Conservation (phyloP, 1,284 basidiomycete species). For the Trichosporon sp. region DNA sequence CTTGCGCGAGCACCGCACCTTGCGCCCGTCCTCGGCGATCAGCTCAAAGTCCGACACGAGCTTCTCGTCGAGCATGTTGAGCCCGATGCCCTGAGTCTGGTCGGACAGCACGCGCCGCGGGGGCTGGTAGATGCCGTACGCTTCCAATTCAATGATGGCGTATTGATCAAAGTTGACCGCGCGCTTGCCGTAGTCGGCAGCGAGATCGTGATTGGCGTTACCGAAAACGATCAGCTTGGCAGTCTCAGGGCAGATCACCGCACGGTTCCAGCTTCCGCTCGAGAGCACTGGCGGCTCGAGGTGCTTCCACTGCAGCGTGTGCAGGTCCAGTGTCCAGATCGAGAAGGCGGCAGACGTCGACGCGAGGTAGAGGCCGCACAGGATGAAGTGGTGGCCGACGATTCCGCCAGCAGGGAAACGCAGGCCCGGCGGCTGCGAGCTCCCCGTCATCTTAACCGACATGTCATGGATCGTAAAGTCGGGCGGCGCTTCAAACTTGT, state of each 20-base stretch:
- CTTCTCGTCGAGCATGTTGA: slow-evolving; percentile 71
- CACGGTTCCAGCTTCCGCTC: slow-evolving; percentile 84
- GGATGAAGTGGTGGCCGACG: slow-evolving; percentile 77
- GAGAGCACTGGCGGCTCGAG: slow-evolving; percentile 71
- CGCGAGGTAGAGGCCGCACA: slow-evolving; percentile 83
- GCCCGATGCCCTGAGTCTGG: slow-evolving; percentile 61
- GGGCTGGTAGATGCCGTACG: slow-evolving; percentile 87
- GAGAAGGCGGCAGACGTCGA: slow-evolving; percentile 71
- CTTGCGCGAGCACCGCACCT: slow-evolving; percentile 72
- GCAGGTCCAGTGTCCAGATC: slow-evolving; percentile 79
- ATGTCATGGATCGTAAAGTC: slow-evolving; percentile 63
- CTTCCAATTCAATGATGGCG: slow-evolving; percentile 83
- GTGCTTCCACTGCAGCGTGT: slow-evolving; percentile 74
- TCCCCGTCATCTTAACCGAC: slow-evolving; percentile 52
- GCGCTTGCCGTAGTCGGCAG: slow-evolving; percentile 84
- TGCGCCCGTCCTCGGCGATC: slow-evolving; percentile 81
- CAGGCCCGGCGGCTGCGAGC: slow-evolving; percentile 78
- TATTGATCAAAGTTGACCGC: slow-evolving; percentile 87
- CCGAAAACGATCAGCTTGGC: slow-evolving; percentile 86
- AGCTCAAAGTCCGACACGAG: slow-evolving; percentile 81
- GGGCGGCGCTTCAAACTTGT: slow-evolving; percentile 50
- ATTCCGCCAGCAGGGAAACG: slow-evolving; percentile 90
- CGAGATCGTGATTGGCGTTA: slow-evolving; percentile 75
- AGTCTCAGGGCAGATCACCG: slow-evolving; percentile 69
- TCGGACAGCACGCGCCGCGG: slow-evolving; percentile 65